Evolutionary conservation across 495 filamentous ascomycete genomes (phyloP), one percentile per base, ranked within the genome.

Genomic region (Neohortaea acidophila): DNA sequence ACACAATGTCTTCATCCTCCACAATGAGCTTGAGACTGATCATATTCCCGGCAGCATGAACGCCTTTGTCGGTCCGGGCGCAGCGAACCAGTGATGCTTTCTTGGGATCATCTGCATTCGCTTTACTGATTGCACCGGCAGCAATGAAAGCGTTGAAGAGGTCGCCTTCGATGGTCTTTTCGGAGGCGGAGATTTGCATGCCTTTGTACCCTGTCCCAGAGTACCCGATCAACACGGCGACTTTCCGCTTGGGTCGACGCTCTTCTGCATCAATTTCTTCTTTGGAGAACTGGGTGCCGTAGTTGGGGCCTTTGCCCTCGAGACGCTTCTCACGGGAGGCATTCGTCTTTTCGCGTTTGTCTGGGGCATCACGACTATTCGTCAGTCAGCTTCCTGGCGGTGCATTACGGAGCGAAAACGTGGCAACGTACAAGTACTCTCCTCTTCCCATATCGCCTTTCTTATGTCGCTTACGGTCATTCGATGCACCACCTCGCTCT

Each of bases 111-210:
- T 89, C 70, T 4, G 87, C 87, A 56, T 97, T 97, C 39, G 84
- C 85, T 52, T 91, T 93, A 17, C 87, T 93, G 43, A 97, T 89
- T 44, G 87, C 86, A 15, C 85, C 83, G 15, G 86, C 82, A 6
- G 71, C 73, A 23, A 97, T 79, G 39, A 97, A 79, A 10, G 91
- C 89, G 11, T 72, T 68, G 54, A 97, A 97, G 0, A 97, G 64
- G 49, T 97, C 89, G n/a, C 89, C 85, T 56, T 96, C 89, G 39
- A 97, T 94, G 1, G 84, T 96, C 62, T 84, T 86, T 45, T 91
- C 76, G 25, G 48, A 52, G 7, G 52, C 51, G 29, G 66, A 72
- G 53, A 94, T 73, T 57, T 97, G 89, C 71, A 97, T 86, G 42
- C 89, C 89, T 59, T 81, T 84, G 60, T 97, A 97, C 11, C 91